These are phyloP conservation scores for Vararia minispora DNA, from an alignment of 768 basidiomycete genomes.

Conservation along the genomic window DNA sequence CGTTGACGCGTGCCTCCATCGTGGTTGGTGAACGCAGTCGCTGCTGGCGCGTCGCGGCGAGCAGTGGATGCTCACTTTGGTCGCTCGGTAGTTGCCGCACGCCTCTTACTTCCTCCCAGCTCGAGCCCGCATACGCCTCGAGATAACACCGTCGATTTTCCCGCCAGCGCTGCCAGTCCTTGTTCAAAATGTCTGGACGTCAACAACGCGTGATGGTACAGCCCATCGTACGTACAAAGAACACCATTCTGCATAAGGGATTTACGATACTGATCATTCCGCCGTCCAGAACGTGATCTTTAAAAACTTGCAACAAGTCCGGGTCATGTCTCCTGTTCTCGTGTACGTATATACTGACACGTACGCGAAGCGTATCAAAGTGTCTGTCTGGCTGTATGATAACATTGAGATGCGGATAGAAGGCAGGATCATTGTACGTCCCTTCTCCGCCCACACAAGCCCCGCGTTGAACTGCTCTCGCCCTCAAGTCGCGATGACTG, in stretches of 20 bases:
- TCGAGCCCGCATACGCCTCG: conserved; percentile 4
- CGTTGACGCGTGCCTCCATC: conserved; percentile 21
- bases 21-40: conserved; percentile 14
- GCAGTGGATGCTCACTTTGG: background rate
- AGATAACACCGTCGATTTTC: background rate
- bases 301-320: conserved; percentile 88
- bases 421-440: conserved; percentile 86
- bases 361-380: conserved; percentile 57
- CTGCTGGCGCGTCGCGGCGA: conserved; percentile 11
- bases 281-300: conserved; percentile 82
- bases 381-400: conserved; percentile 93
- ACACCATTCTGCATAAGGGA: too few species aligned
- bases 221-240: conserved; percentile 88
- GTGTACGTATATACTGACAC: conserved; percentile 10
- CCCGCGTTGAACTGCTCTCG: conserved; percentile 29
- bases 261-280: conserved; percentile 13
- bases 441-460: conserved; percentile 18
- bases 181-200: conserved; percentile 71
- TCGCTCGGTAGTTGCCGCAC: conserved; percentile 12
- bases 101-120: background rate
- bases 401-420: conserved; percentile 96
- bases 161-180: background rate
- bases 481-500: conserved; percentile 24
- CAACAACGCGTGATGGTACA: conserved; percentile 98
- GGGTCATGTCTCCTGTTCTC: conserved; percentile 6